These are phyloP conservation scores for Globisporangium apiculatum DNA, from an alignment of 352 stramenopile genomes.

Conservation along the genomic window DNA sequence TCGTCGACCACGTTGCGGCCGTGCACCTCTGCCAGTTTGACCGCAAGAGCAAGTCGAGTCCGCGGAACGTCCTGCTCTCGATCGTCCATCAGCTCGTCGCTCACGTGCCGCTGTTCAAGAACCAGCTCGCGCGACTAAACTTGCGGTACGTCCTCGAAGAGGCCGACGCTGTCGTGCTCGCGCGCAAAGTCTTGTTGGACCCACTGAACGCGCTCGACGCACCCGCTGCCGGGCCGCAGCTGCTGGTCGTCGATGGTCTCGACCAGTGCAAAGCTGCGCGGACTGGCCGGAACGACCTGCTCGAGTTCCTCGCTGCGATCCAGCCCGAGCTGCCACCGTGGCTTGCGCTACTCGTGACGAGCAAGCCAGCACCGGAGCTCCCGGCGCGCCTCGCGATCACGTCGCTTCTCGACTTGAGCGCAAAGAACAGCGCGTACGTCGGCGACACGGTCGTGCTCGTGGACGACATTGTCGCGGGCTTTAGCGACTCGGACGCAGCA, in stretches of 20 bases:
- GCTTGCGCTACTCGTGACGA: slow-evolving; percentile 65
- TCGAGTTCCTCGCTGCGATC: slow-evolving; percentile 58
- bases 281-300: slow-evolving; percentile 48
- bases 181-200: slow-evolving; percentile 69
- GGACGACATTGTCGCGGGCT: slow-evolving; percentile 47
- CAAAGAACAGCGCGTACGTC: slow-evolving; percentile 50
- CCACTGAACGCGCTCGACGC: slow-evolving; percentile 63
- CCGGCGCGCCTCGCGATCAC: slow-evolving; percentile 51
- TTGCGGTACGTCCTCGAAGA: slow-evolving; percentile 79
- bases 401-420: slow-evolving; percentile 69
- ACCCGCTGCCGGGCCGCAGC: slow-evolving; percentile 36
- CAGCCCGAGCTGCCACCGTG: slow-evolving; percentile 58
- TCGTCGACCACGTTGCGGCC: slow-evolving; percentile 47
- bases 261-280: slow-evolving; percentile 44
- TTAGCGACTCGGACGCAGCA: slow-evolving; percentile 29
- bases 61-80: slow-evolving; percentile 69
- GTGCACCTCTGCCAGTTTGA: slow-evolving; percentile 77
- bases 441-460: slow-evolving; percentile 46
- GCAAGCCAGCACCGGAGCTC: slow-evolving; percentile 58
- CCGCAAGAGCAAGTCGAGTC: slow-evolving; percentile 58
- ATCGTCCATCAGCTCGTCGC: slow-evolving; percentile 75
- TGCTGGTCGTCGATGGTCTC: slow-evolving; percentile 67
- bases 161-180: slow-evolving; percentile 53
- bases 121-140: slow-evolving; percentile 75
- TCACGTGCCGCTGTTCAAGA: slow-evolving; percentile 67